These are phyloP conservation scores for Nakazawaea sp. DNA, from an alignment of 805 yeast genomes.

Conservation along the genomic window DNA sequence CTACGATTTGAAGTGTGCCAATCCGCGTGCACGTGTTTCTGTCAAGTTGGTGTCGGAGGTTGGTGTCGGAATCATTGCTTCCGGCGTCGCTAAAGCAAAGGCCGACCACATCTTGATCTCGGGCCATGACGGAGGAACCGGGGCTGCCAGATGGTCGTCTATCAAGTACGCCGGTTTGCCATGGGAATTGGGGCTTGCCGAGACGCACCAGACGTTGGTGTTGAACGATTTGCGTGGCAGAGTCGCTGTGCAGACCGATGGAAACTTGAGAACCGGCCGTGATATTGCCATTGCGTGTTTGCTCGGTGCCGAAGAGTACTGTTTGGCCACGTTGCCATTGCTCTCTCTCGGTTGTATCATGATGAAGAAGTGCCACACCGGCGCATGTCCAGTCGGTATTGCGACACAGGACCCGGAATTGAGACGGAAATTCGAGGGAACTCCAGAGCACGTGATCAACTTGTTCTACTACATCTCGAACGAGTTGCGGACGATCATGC, in stretches of 20 bases:
- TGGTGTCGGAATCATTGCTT: conserved; percentile 98
- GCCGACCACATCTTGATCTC: conserved; percentile 94
- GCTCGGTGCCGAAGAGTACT: conserved; percentile 98
- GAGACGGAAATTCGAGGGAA: conserved; percentile 88
- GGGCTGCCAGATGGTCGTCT: conserved; percentile 98
- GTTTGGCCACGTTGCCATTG: conserved; percentile 94
- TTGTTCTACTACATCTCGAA: conserved; percentile 93
- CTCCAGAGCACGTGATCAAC: conserved; percentile 97
- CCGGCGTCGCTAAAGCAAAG: conserved; percentile 98
- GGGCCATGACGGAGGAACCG: conserved; percentile 99
- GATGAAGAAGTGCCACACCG: conserved; percentile 91
- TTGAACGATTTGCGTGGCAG: conserved; percentile 94
- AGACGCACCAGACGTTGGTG: conserved; percentile 95
- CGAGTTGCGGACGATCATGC: conserved; percentile 90
- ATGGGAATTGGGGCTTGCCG: conserved; percentile 98
- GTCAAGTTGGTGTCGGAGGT: conserved; percentile 96
- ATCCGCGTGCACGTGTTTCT: conserved; percentile 95
- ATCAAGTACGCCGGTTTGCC: conserved; percentile 97
- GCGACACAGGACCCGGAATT: conserved; percentile 97
- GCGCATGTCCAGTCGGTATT: conserved; percentile 96
- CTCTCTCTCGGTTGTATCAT: conserved; percentile 97
- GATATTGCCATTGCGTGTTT: conserved; percentile 95
- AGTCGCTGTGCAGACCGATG: conserved; percentile 96
- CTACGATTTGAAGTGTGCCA: conserved; percentile 93
- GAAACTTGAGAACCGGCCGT: conserved; percentile 94